Evolutionary conservation across 192 early-diverging fungal species (phyloP), one percentile per base, ranked within the genome.

Genomic region (Gaertneriomyces semiglobifer): DNA sequence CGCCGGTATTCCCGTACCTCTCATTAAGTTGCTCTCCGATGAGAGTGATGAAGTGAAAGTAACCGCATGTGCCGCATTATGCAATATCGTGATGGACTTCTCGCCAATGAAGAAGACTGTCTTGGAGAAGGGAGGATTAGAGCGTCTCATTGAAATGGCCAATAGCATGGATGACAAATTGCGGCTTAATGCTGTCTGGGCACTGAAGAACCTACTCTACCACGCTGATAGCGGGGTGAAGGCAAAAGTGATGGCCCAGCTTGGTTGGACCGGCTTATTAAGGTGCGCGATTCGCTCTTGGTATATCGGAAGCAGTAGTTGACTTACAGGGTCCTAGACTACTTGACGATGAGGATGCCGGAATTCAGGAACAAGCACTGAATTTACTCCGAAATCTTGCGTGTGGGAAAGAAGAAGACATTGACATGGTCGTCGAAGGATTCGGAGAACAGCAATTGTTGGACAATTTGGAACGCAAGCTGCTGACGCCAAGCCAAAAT

Each of bases 21-120:
- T 95, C 43, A 85, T 91, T 62, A 76, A 80, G 73, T 66, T 93
- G 1, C 71, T 93, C 12, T 68, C 75, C 6, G 90, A 91, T 72
- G 71, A 77, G 39, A 82, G 81, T 46, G 66, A 74, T 4, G 75
- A 80, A 7, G 89, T 92, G 0, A 84, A 86, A 44, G 79, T 82
- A 38, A 79, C 77, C 10, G 91, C 90, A 4, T 86, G 82, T 45
- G 93, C 88, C 5, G 87, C 89, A 0, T 66, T 95, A 2, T 93
- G 93, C 73, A 95, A 95, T 57, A 81, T 95, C 47, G 88, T 90
- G 5, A 67, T 95, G 18, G 92, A 92, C 53, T 90, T 94, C 57
- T 88, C 88, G 9, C 90, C 92, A 0, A 90, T 93, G 89, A 81
- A 80, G 57, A 70, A 77, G 74, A 82, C 73, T 6, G 81, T 93